Conservation (phyloP, 257 asterid genomes). For the Rehmannia glutinosa region DNA sequence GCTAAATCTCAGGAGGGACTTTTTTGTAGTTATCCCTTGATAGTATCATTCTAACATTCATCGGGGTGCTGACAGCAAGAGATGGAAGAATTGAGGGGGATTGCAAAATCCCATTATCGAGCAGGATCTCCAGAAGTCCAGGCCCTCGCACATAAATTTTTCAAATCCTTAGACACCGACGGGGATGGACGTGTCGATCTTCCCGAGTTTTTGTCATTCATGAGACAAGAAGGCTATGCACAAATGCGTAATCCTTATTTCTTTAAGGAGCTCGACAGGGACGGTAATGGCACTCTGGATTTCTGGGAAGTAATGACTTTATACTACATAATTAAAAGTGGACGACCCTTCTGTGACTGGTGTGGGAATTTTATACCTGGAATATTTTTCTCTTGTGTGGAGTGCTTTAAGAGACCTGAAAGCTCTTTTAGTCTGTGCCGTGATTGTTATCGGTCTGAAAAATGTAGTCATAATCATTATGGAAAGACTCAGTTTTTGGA, state of each 20-base stretch:
- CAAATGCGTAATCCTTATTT: constrained; percentile 15
- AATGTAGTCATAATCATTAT: neutral
- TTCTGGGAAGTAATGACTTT: constrained; percentile 27
- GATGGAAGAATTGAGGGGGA: constrained; percentile 20
- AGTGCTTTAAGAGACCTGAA: constrained; percentile 7
- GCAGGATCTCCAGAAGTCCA: neutral
- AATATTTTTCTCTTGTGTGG: constrained; percentile 23
- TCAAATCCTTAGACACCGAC: constrained; percentile 9
- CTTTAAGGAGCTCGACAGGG: constrained; percentile 19
- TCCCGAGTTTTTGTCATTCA: constrained; percentile 15
- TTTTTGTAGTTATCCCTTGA: no score
- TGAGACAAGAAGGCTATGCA: constrained; percentile 12
- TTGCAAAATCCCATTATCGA: constrained; percentile 12
- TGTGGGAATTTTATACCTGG: constrained; percentile 18
- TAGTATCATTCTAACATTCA: no score
- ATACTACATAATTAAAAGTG: constrained; percentile 27
- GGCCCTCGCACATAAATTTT: constrained; percentile 1
- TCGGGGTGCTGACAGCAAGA: neutral
- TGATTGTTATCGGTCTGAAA: neutral
- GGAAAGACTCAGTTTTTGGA: neutral
- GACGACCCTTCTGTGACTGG: constrained; percentile 22
- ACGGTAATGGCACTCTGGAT: constrained; percentile 25
- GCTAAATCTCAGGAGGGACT: no score
- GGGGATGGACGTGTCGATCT: constrained; percentile 11
- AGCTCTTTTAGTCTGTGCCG: neutral